Base-by-base conservation (phyloP, 2,329 filamentous ascomycete species). In the Ophiocordyceps camponoti-saundersi region DNA sequence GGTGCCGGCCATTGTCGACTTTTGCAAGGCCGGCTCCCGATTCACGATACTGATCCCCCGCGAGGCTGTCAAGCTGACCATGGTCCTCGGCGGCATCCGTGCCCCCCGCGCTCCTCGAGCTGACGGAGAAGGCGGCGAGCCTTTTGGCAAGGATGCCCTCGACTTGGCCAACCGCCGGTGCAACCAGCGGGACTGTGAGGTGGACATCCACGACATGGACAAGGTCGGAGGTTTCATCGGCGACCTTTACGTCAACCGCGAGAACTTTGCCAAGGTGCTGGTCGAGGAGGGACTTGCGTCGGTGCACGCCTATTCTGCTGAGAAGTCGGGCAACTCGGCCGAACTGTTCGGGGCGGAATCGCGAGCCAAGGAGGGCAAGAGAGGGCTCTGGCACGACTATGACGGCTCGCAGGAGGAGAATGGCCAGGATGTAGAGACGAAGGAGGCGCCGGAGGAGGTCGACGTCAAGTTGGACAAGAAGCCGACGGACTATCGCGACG, bases 161-260 rank as follows among this genome's bases (percentile, higher is more conserved):
- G 90, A 98, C 45, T 80, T 96, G 54, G 89, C 90, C 44, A 88
- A 86, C 65, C 82, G 79, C 57, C 79, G 89, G 48, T 88, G 84
- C 67, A 84, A 88, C 70, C 92, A 98, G 69, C 82, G 92, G 47
- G 92, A 98, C 63, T 89, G 92, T 44, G 90, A 96, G 65, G 85
- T 98, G 49, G 89, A 98, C 56, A 83, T 98, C 20, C 81, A 95
- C 62, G 88, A 89, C 57, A 85, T 87, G 54, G 92, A 98, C 72
- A 96, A 95, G 72, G 82, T 92, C 23, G 92, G 92, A 56, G 92
- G 92, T 36, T 98, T 98, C 70, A 96, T 98, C 55, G 92, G 92
- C 47, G 85, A 87, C 15, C 73, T 98, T 22, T 95, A 88, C 63
- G 77, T 98, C 62, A 90, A 88, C 70, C 85, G 89, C 46, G 90